Evolutionary conservation across 208 protist genomes (phyloP), one percentile per base, ranked within the genome.

Genomic region (Endotrypanum monterogeii): DNA sequence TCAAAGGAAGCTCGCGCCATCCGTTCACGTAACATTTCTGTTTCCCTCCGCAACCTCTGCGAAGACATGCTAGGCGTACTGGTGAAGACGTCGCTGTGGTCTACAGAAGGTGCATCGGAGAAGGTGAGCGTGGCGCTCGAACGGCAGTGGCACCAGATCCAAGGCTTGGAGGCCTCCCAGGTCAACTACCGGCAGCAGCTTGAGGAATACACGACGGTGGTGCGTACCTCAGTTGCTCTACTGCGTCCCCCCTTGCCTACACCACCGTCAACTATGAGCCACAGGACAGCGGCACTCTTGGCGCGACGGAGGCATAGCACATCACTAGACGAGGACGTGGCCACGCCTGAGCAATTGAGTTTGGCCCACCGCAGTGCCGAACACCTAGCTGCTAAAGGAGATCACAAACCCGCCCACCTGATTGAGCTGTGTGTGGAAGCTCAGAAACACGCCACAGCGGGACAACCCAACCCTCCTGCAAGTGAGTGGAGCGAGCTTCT

Each of bases 51-150:
- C 23, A 71, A 78, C 71, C 63, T 89, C 18, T 85, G 85, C 72
- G 85, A 89, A 52, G 79, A 84, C 58, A 70, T 89, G 58, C 66
- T 84, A 18, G 85, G 81, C 9, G 85, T 84, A 56, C 76, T 86
- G 5, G 82, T 86, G 32, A 73, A 83, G 20, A 78, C 85, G 3
- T 84, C 82, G 16, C 37, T 84, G 35, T 89, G 81, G 82, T 89
- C 85, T 1, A 60, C 72, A 32, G 65, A 82, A n/a, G 76, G 82
- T 0, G 73, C 63, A 0, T 73, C 50, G 23, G 82, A 80, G 69
- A 46, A 70, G 56, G 85, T 89, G 37, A 89, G 85, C 57, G 85
- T 80, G 67, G 54, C 76, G 4, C 58, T 89, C 8, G 85, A 89
- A 72, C 62, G 70, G 30, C 44, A 85, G 70, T 89, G 85, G 82